These are phyloP conservation scores for Boehmeria nivea DNA, from an alignment of 306 rosid genomes.

Conservation along the genomic window DNA sequence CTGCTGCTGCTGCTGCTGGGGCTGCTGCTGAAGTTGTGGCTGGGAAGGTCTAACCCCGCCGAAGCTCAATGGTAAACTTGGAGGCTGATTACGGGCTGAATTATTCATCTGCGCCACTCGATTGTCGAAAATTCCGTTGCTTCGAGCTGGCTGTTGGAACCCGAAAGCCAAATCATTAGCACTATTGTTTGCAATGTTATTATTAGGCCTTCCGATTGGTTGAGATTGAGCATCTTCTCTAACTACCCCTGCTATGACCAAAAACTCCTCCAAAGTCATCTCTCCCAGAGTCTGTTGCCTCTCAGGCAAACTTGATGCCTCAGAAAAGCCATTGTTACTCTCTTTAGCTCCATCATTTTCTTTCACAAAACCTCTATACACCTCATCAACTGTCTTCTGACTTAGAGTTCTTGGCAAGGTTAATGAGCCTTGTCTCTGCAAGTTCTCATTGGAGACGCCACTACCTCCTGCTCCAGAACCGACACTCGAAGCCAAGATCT, in stretches of 20 bases:
- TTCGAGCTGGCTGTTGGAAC: constrained; percentile 46
- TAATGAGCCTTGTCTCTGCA: constrained; percentile 91
- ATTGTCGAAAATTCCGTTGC: constrained; percentile 38
- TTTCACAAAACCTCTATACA: constrained; percentile 71
- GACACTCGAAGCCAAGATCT: constrained; percentile 36
- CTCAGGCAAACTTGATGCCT: constrained; percentile 38
- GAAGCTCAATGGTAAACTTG: constrained; percentile 33
- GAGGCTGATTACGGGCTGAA: constrained; percentile 42
- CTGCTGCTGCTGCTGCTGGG: constrained; percentile 51
- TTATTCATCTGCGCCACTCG: constrained; percentile 34
- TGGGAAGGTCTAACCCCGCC: constrained; percentile 40
- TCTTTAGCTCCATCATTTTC: constrained; percentile 35
- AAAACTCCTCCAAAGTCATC: constrained; percentile 84
- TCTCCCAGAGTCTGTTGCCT: constrained; percentile 86
- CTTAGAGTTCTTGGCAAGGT: constrained; percentile 86
- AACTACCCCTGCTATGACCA: constrained; percentile 85
- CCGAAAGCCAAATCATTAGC: constrained; percentile 37
- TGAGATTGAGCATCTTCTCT: constrained; percentile 54
- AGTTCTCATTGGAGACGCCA: constrained; percentile 28
- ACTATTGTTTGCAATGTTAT: constrained; percentile 16
- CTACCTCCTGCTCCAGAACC: constrained; percentile 22
- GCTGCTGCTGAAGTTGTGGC: constrained; percentile 37
- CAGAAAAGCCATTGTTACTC: constrained; percentile 10
- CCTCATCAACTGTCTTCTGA: constrained; percentile 93
- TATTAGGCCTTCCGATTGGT: constrained; percentile 39